Evolutionary conservation across 768 basidiomycete species (phyloP).

Genomic region (Xanthoconium purpureum): DNA sequence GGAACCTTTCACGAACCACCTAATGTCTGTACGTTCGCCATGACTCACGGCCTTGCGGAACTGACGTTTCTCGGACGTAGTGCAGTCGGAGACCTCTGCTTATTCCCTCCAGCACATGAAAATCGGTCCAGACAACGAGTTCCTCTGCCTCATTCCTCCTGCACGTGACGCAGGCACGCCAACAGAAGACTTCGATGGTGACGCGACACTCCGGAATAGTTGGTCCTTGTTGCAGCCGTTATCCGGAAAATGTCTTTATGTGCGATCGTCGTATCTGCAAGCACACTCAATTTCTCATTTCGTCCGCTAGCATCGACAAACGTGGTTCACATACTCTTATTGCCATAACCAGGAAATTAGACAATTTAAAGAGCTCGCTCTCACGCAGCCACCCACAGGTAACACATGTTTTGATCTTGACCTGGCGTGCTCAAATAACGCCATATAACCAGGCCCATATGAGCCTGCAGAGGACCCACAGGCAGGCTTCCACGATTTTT

Average conservation of each 20-base stretch:
- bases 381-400: conserved; percentile 67
- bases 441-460: conserved; percentile 52
- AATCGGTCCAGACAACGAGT: conserved; percentile 65
- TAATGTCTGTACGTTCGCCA: conserved; percentile 39
- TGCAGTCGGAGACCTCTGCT: conserved; percentile 29
- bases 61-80: conserved; percentile 16
- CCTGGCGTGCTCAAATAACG: conserved; percentile 20
- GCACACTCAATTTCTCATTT: conserved; percentile 30
- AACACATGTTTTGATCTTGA: conserved; percentile 28
- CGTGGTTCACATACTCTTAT: conserved; percentile 97
- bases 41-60: conserved; percentile 7
- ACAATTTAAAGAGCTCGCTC: conserved; percentile 86
- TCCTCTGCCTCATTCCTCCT: conserved; percentile 77
- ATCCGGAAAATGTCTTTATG: conserved; percentile 80
- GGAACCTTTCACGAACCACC: conserved; percentile 25
- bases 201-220: conserved; percentile 66
- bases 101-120: conserved; percentile 72
- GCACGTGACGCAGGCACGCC: conserved; percentile 44
- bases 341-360: conserved; percentile 94
- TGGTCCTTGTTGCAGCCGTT: conserved; percentile 83
- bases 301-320: conserved; percentile 66
- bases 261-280: conserved; percentile 45
- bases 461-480: conserved; percentile 84
- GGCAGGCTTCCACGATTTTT: conserved; percentile 43
- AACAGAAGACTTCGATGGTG: conserved; percentile 54